A percentile compares a stretch with the other conserved stretches of the same genome.
Conservation (phyloP, 2,329 filamentous ascomycete genomes). For the Aureobasidium sp. region DNA sequence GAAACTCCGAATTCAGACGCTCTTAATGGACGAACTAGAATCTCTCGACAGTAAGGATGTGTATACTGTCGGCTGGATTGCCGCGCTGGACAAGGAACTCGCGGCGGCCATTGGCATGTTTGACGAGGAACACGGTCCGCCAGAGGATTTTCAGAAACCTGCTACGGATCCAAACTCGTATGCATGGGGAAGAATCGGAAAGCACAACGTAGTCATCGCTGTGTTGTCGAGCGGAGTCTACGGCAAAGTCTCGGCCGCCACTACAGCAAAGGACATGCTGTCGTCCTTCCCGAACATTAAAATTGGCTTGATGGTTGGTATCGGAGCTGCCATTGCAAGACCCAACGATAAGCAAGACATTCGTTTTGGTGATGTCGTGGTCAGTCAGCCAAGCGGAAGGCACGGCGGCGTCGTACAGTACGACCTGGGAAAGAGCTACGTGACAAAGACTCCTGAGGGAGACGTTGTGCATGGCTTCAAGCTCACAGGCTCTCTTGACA, state of each 20-base stretch:
- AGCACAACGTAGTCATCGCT: constrained; percentile 39
- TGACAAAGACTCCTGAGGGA: no score
- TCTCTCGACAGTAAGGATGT: neutral
- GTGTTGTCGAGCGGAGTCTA: constrained; percentile 27
- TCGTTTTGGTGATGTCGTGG: constrained; percentile 31
- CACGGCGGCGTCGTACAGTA: constrained; percentile 33
- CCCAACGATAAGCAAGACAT: constrained; percentile 26
- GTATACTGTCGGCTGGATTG: constrained; percentile 29
- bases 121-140: neutral
- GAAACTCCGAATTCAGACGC: no score
- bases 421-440: constrained; percentile 29
- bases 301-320: constrained; percentile 26
- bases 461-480: no score
- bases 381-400: constrained; percentile 26
- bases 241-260: constrained; percentile 27
- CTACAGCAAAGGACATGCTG: constrained; percentile 25
- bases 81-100: constrained; percentile 21
- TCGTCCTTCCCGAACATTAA: constrained; percentile 24
- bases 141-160: neutral
- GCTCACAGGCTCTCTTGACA: constrained; percentile 26
- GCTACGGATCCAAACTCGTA: constrained; percentile 32
- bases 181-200: constrained; percentile 32
- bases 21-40: neutral
- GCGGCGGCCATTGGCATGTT: neutral
- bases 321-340: constrained; percentile 27